Evolutionary conservation across 2,329 filamentous ascomycete species (phyloP).

Genomic region (Reticulascus tulasneorum): DNA sequence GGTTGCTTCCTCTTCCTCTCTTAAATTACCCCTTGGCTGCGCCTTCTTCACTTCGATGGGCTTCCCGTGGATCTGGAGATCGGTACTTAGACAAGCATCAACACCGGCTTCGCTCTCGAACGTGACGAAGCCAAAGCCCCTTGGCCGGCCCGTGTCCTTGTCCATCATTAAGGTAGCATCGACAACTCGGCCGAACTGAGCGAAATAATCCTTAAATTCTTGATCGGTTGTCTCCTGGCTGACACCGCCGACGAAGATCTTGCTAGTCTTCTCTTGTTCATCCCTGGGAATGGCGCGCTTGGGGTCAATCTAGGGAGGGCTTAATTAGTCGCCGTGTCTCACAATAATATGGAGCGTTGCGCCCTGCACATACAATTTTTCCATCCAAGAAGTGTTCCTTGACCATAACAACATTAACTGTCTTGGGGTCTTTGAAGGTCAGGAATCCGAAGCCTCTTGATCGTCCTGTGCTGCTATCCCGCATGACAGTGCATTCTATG

Average conservation of each 20-base stretch:
- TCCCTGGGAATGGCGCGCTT: constrained; percentile 96
- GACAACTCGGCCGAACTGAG: constrained; percentile 90
- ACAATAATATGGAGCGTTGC: no score
- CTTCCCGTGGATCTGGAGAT: constrained; percentile 91
- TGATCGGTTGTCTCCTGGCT: constrained; percentile 95
- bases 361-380: constrained; percentile 74
- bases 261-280: constrained; percentile 96
- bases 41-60: constrained; percentile 98
- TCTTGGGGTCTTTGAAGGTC: constrained; percentile 96
- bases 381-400: constrained; percentile 98
- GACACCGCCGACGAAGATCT: constrained; percentile 97
- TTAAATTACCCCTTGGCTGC: constrained; percentile 89
- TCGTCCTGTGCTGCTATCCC: constrained; percentile 87
- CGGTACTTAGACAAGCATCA: constrained; percentile 79
- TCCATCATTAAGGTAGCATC: constrained; percentile 99
- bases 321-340: constrained; percentile 23
- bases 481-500: constrained; percentile 98
- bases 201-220: constrained; percentile 95
- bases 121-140: constrained; percentile 96
- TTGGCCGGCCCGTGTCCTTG: constrained; percentile 94
- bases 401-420: constrained; percentile 98
- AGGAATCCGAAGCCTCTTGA: constrained; percentile 96
- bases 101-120: constrained; percentile 96
- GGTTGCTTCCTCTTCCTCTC: constrained; percentile 78
- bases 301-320: constrained; percentile 73